phyloP scores from a whole-genome alignment of 352 stramenopile genomes.

The Globisporangium yorkense region DNA sequence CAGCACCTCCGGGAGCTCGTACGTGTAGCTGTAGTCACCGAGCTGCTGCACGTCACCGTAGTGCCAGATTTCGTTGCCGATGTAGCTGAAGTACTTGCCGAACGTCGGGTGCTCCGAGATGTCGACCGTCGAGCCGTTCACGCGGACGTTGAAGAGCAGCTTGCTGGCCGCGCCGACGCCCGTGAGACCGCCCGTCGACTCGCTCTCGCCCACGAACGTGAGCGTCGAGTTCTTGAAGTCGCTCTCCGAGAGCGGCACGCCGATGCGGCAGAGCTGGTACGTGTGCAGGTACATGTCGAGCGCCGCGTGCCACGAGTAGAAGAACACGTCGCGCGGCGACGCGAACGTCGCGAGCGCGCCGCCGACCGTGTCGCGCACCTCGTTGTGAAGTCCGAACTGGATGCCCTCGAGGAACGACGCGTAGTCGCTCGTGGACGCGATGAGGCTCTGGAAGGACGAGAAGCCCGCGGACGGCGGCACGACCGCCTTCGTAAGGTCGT shows the following conservation, averaged over 20 bases:
- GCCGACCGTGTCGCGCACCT: slow-evolving; percentile 51
- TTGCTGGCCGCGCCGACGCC: slow-evolving; percentile 28
- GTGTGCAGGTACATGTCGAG: slow-evolving; percentile 68
- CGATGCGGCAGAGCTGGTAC: slow-evolving; percentile 63
- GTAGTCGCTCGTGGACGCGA: slow-evolving; percentile 48
- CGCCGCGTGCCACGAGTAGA: slow-evolving; percentile 62
- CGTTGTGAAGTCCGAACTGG: slow-evolving; percentile 59
- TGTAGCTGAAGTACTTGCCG: slow-evolving; percentile 55
- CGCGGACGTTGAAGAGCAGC: slow-evolving; percentile 33
- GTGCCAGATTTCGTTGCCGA: slow-evolving; percentile 51
- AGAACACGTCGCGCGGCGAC: slow-evolving; percentile 48
- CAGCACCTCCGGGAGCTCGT: slow-evolving; percentile 53
- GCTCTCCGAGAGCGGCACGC: slow-evolving; percentile 33
- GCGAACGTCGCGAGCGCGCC: slow-evolving; percentile 45
- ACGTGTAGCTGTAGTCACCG: slow-evolving; percentile 71
- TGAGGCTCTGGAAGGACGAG: slow-evolving; percentile 37
- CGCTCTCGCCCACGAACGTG: slow-evolving; percentile 32
- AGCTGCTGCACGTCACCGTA: slow-evolving; percentile 56
- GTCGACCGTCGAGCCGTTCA: slow-evolving; percentile 42
- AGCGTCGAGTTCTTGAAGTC: slow-evolving; percentile 39
- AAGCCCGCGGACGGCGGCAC: slow-evolving; percentile 53
- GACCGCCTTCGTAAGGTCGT: slow-evolving; percentile 26
- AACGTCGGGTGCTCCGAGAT: slow-evolving; percentile 50
- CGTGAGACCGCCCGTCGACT: slow-evolving; percentile 38
- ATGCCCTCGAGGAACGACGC: slow-evolving; percentile 47